Evolutionary conservation across 331 rosid species (phyloP), one percentile per base, ranked within the genome.

Genomic region (Malus hybrid): DNA sequence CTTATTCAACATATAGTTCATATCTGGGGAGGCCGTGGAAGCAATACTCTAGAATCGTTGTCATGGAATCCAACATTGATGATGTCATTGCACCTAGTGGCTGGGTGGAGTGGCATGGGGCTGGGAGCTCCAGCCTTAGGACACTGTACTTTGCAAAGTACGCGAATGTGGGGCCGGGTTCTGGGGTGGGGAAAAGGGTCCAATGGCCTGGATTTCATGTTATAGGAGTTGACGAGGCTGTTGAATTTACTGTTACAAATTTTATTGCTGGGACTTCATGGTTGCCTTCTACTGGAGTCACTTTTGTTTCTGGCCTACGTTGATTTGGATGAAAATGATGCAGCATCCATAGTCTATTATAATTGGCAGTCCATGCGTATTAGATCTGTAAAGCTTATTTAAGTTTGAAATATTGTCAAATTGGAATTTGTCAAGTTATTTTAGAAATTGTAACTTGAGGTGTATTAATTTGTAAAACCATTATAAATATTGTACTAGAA

Each of bases 11-110:
- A 24, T 70, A 34, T 44, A 6, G 6, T 15, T 82, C 86, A 1
- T 87, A 67, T 53, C 80, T 87, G 0, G 88, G 90, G 52, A 76
- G 92, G 71, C 90, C 92, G 0, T 88, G 92, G 92, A 86, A 76
- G 80, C 53, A 75, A 18, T 78, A 78, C 36, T 78, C 92, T 2
- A 84, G 92, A n/a, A 29, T 87, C 0, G 80, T 88, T 13, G 82
- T 84, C 7, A 88, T 88, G 86, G 64, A 82, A 19, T 82, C 87
- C 0, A 69, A 20, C 20, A 84, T 88, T 3, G 87, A 80, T 6
- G 84, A 57, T 6, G 84, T 64, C 7, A 63, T 84, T 29, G 36
- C 66, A 1, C 71, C 82, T 0, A 50, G 52, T 15, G 89, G 87
- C 1, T 87, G 87, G 91, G 36, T 81, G 2, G 82, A 81, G 80